Percentiles rank a stretch among this genome's conserved stretches.
These are phyloP conservation scores for Chalaropsis thielavioides DNA, from an alignment of 2,329 filamentous ascomycete species.

Conservation along the genomic window DNA sequence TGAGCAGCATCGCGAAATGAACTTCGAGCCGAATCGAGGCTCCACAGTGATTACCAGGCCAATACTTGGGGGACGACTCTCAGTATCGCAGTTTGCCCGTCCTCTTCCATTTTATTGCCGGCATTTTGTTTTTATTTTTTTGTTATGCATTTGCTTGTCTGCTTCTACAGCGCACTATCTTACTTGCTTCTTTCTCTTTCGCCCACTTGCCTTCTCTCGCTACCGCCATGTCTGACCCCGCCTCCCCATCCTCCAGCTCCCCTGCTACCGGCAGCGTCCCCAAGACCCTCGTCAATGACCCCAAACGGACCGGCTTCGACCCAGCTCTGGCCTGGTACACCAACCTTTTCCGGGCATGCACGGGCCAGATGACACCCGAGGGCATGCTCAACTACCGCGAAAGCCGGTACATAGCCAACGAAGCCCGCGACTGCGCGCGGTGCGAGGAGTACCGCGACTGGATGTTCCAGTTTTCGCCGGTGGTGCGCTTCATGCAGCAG, in stretches of 20 bases:
- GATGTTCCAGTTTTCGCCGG: conserved; percentile 69
- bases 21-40: neutral
- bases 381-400: conserved; percentile 64
- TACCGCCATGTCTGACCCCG: conserved; percentile 6
- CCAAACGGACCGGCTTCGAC: conserved; percentile 48
- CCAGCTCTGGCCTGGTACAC: conserved; percentile 52
- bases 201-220: neutral
- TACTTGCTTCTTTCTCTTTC: too few species aligned
- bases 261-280: conserved; percentile 5
- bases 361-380: conserved; percentile 53
- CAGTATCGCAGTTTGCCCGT: neutral
- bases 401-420: conserved; percentile 59
- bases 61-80: neutral
- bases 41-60: neutral
- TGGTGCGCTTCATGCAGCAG: conserved; percentile 73
- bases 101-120: neutral
- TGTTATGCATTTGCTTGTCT: neutral
- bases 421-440: conserved; percentile 60
- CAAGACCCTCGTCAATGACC: conserved; percentile 40
- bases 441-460: conserved; percentile 76
- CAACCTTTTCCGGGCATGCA: conserved; percentile 73
- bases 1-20: neutral
- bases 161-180: too few species aligned
- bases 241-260: neutral
- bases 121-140: neutral